Evolutionary conservation across 306 rosid genomes (phyloP).

Genomic region (Quercus gilva): DNA sequence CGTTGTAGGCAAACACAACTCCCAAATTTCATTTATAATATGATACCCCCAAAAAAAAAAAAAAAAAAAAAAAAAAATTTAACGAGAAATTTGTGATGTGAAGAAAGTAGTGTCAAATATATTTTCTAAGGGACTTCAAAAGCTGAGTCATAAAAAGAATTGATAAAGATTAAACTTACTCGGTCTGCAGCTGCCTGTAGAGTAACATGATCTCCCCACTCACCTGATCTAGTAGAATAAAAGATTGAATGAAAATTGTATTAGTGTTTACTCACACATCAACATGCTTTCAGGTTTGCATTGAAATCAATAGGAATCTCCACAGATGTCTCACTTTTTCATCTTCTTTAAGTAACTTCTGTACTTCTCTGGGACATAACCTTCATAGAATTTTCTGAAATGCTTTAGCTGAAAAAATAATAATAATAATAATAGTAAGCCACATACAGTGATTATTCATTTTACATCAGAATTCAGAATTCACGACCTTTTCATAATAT

Average conservation of each 20-base stretch:
- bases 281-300: constrained; percentile 23
- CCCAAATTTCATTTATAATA: background rate
- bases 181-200: constrained; percentile 96
- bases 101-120: background rate
- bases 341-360: constrained; percentile 74
- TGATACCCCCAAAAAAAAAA: no score
- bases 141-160: background rate
- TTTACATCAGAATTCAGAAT: background rate
- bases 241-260: constrained; percentile 22
- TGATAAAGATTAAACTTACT: constrained; percentile 44
- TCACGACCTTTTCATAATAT: background rate
- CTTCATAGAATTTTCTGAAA: constrained; percentile 69
- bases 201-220: constrained; percentile 99
- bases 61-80: background rate
- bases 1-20: background rate
- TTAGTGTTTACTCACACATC: constrained; percentile 28
- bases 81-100: background rate
- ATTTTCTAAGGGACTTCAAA: background rate
- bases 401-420: constrained; percentile 64
- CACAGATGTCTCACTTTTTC: constrained; percentile 77
- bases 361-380: constrained; percentile 89
- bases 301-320: constrained; percentile 32
- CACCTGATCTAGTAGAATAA: constrained; percentile 71
- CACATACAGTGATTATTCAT: no score
- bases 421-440: no score